Evolutionary conservation across 192 early-diverging fungal genomes (phyloP).

Genomic region (Physocladia obscura): DNA sequence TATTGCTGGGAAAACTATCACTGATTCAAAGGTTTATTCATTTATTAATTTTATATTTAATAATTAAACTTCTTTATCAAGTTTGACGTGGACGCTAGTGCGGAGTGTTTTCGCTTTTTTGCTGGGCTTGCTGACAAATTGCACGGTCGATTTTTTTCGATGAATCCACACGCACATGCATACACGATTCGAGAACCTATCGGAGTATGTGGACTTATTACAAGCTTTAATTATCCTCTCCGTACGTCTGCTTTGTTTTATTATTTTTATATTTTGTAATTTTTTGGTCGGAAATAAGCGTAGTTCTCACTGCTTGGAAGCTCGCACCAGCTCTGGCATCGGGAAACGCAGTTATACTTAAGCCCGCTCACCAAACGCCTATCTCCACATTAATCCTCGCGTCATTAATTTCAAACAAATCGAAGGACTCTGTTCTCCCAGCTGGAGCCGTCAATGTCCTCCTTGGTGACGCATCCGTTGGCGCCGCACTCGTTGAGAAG

Average conservation of each 20-base stretch:
- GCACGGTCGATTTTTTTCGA: slow-evolving; percentile 31
- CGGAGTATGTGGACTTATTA: slow-evolving; percentile 49
- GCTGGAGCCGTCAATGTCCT: slow-evolving; percentile 49
- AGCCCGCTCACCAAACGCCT: slow-evolving; percentile 64
- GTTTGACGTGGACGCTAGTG: slow-evolving; percentile 26
- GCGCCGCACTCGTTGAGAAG: slow-evolving; percentile 42
- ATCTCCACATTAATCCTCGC: slow-evolving; percentile 35
- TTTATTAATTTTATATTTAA: background rate
- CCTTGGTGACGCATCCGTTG: slow-evolving; percentile 38
- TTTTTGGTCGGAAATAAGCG: background rate
- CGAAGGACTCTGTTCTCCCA: slow-evolving; percentile 43
- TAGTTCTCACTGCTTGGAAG: slow-evolving; percentile 66
- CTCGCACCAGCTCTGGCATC: slow-evolving; percentile 69
- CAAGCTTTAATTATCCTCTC: slow-evolving; percentile 67
- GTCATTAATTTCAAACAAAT: slow-evolving; percentile 33
- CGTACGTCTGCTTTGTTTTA: slow-evolving; percentile 2
- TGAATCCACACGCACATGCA: background rate
- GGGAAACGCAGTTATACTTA: slow-evolving; percentile 73
- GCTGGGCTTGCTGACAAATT: slow-evolving; percentile 45
- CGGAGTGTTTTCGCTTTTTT: slow-evolving; percentile 20
- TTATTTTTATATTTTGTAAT: background rate
- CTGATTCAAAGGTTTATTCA: slow-evolving; percentile 1
- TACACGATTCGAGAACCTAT: slow-evolving; percentile 37
- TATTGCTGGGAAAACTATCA: slow-evolving; percentile 26
- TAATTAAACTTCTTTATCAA: background rate